Conservation (phyloP, 2,329 filamentous ascomycete species). For the Talaromyces sp. region DNA sequence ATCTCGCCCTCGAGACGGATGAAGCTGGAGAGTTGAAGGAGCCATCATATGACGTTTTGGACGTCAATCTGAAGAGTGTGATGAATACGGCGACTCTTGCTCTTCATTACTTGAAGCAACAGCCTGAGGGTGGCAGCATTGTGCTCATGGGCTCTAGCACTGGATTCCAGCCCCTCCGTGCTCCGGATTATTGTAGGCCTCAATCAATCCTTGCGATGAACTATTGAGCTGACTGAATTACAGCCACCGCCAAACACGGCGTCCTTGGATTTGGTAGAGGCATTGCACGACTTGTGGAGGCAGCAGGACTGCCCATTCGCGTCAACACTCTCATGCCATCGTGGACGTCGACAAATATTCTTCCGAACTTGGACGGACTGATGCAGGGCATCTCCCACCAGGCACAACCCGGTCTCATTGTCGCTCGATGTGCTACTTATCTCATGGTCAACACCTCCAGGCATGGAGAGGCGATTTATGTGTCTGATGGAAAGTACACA, state of each 20-base stretch:
- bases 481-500: slow-evolving; percentile 47
- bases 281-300: slow-evolving; percentile 38
- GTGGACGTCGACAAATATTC: slow-evolving; percentile 53
- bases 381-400: slow-evolving; percentile 22
- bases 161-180: slow-evolving; percentile 50
- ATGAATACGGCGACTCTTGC: slow-evolving; percentile 52
- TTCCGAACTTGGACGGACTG: slow-evolving; percentile 30
- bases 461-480: slow-evolving; percentile 54
- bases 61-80: slow-evolving; percentile 51
- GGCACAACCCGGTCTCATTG: slow-evolving; percentile 46
- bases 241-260: slow-evolving; percentile 52
- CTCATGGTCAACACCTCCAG: slow-evolving; percentile 50
- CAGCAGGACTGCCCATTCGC: slow-evolving; percentile 45
- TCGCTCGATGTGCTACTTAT: slow-evolving; percentile 49
- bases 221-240: neutral
- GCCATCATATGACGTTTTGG: slow-evolving; percentile 43
- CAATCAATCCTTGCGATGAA: neutral
- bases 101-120: slow-evolving; percentile 50
- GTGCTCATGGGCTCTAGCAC: slow-evolving; percentile 54
- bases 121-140: slow-evolving; percentile 50
- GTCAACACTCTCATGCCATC: slow-evolving; percentile 56
- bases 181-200: slow-evolving; percentile 48
- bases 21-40: slow-evolving; percentile 50
- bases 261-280: slow-evolving; percentile 54
- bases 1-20: slow-evolving; percentile 48